These are phyloP conservation scores for Fusarium aywerte DNA, from an alignment of 2,329 filamentous ascomycete species.

Conservation along the genomic window DNA sequence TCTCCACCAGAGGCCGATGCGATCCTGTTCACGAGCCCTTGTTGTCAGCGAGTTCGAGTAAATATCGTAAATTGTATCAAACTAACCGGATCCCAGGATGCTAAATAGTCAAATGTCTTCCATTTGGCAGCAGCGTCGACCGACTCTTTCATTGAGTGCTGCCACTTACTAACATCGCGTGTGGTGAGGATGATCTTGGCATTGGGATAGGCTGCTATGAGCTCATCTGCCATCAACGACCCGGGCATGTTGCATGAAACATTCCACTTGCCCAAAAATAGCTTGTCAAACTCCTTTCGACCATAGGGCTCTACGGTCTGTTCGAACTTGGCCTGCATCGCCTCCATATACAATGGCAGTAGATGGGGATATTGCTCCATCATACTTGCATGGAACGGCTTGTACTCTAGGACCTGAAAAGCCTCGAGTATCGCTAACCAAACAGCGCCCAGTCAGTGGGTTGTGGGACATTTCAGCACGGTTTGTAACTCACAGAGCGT, in stretches of 20 bases:
- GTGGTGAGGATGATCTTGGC: background rate
- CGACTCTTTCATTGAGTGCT: background rate
- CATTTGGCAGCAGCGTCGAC: background rate
- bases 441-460: background rate
- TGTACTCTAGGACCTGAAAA: background rate
- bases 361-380: background rate
- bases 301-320: background rate
- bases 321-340: background rate
- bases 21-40: background rate
- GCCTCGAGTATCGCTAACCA: background rate
- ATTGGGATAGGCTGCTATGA: background rate
- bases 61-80: rapidly evolving
- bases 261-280: background rate
- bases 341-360: background rate
- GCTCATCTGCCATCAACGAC: background rate
- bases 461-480: background rate
- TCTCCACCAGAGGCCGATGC: background rate
- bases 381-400: background rate
- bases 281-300: background rate
- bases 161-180: background rate
- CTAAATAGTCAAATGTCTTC: background rate
- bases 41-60: background rate
- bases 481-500: background rate
- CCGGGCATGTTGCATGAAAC: background rate
- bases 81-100: background rate